Conservation (phyloP, 1,284 basidiomycete species). For the Thecaphora frezii region DNA sequence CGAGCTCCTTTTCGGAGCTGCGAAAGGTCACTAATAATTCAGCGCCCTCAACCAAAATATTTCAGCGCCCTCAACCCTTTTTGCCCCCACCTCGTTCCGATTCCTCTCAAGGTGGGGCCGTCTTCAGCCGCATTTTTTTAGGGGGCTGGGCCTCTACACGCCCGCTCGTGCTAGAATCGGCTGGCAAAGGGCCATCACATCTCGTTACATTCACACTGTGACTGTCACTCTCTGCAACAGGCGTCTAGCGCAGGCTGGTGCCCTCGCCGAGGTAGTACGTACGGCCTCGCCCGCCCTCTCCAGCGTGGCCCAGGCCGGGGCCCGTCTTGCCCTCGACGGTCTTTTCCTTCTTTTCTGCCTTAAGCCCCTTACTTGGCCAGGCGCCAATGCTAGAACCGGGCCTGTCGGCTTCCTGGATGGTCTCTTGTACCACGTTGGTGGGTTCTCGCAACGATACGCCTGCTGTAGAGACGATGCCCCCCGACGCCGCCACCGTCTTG, state of each 20-base stretch:
- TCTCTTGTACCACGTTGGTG: constrained; percentile 2
- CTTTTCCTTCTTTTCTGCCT: constrained; percentile 24
- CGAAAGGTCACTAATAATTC: too few species aligned
- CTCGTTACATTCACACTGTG: too few species aligned
- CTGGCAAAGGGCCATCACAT: too few species aligned
- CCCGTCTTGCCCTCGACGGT: constrained; percentile 27
- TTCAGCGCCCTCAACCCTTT: too few species aligned
- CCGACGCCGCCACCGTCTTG: background rate
- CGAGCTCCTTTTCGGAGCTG: too few species aligned
- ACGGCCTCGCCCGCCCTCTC: constrained; percentile 17
- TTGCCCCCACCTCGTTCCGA: too few species aligned
- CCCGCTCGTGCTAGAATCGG: too few species aligned
- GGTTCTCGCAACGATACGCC: constrained; percentile 23
- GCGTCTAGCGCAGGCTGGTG: constrained; percentile 31
- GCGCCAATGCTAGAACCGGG: constrained; percentile 30
- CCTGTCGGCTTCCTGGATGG: constrained; percentile 6
- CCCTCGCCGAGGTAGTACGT: constrained; percentile 38
- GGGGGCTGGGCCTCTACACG: too few species aligned
- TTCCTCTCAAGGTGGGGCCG: too few species aligned
- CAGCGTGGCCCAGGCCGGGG: constrained; percentile 20
- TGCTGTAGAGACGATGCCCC: constrained; percentile 31
- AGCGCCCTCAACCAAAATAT: too few species aligned
- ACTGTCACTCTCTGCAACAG: too few species aligned
- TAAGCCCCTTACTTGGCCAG: constrained; percentile 18
- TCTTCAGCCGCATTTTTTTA: too few species aligned